Percentiles rank a stretch among this genome's conserved stretches.
These are phyloP conservation scores for Epichloe typhina DNA, from an alignment of 2,329 filamentous ascomycete species.

Conservation along the genomic window DNA sequence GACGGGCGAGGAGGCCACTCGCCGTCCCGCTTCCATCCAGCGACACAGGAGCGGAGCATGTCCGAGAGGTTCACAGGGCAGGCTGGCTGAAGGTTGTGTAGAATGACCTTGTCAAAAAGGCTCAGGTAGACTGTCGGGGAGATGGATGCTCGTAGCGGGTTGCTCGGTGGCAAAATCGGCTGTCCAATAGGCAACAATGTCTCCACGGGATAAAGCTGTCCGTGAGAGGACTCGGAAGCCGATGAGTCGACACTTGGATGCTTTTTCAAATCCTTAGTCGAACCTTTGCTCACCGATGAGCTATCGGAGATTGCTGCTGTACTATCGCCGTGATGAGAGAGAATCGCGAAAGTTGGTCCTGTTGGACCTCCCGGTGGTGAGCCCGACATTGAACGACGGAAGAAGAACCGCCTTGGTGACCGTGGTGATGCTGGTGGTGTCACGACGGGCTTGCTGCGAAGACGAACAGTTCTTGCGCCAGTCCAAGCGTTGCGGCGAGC, in stretches of 20 bases:
- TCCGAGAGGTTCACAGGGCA: slow-evolving; percentile 81
- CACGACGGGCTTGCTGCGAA: slow-evolving; percentile 33
- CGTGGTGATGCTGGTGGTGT: slow-evolving; percentile 30
- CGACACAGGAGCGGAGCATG: slow-evolving; percentile 67
- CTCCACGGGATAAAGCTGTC: slow-evolving; percentile 35
- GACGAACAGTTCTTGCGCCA: slow-evolving; percentile 49
- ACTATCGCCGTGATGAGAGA: slow-evolving; percentile 17
- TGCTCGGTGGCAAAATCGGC: slow-evolving; percentile 58
- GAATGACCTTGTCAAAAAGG: slow-evolving; percentile 81
- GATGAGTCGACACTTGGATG: slow-evolving; percentile 22
- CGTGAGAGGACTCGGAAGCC: slow-evolving; percentile 12
- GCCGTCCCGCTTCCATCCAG: slow-evolving; percentile 84
- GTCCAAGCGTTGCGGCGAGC: slow-evolving; percentile 76
- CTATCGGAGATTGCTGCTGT: slow-evolving; percentile 28
- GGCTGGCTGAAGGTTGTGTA: slow-evolving; percentile 66
- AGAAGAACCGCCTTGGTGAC: slow-evolving; percentile 36
- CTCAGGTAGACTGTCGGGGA: slow-evolving; percentile 60
- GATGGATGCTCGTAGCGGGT: slow-evolving; percentile 68
- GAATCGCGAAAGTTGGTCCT: slow-evolving; percentile 11
- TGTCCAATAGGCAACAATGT: slow-evolving; percentile 58
- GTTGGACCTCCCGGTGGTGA: slow-evolving; percentile 21
- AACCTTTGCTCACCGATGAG: slow-evolving; percentile 27
- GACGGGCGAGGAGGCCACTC: slow-evolving; percentile 65
- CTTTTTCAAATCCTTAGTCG: slow-evolving; percentile 19
- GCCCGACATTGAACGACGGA: slow-evolving; percentile 31